Percentiles rank a stretch among this genome's conserved stretches.
These are phyloP conservation scores for Solanum dulcamara DNA, from an alignment of 257 asterid species.

Conservation along the genomic window DNA sequence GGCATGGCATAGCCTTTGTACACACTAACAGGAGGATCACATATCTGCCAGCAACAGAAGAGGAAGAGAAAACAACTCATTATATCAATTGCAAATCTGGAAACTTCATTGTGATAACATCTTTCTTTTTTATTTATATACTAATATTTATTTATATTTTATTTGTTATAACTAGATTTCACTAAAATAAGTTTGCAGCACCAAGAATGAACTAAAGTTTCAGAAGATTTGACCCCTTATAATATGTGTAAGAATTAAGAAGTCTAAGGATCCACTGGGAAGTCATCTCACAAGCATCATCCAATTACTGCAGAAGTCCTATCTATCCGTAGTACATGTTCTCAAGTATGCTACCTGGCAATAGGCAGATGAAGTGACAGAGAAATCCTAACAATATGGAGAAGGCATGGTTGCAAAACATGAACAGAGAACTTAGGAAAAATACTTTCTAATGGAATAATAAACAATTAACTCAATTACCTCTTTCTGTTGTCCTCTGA, in stretches of 20 bases:
- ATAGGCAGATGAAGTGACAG: background rate
- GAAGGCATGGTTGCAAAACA: background rate
- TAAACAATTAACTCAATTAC: background rate
- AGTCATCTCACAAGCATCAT: background rate
- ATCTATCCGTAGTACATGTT: background rate
- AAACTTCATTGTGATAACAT: background rate
- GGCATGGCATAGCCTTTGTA: constrained; percentile 75
- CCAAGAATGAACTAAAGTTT: background rate
- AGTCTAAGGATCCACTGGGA: background rate
- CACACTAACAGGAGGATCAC: constrained; percentile 92
- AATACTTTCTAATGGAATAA: background rate
- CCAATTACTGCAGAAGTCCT: background rate
- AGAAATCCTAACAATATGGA: background rate
- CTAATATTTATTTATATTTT: background rate
- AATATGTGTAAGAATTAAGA: background rate
- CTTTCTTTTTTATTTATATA: background rate
- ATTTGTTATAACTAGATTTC: background rate
- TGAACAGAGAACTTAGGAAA: background rate
- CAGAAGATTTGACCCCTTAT: background rate
- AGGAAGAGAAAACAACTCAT: constrained; percentile 7
- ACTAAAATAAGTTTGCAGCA: background rate
- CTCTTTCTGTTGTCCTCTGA: background rate
- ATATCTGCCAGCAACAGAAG: constrained; percentile 41
- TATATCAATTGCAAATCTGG: background rate
- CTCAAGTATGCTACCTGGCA: background rate